These are phyloP conservation scores for Fagopyrum homotropicum DNA, from an alignment of 148 eudicot species.

Conservation along the genomic window DNA sequence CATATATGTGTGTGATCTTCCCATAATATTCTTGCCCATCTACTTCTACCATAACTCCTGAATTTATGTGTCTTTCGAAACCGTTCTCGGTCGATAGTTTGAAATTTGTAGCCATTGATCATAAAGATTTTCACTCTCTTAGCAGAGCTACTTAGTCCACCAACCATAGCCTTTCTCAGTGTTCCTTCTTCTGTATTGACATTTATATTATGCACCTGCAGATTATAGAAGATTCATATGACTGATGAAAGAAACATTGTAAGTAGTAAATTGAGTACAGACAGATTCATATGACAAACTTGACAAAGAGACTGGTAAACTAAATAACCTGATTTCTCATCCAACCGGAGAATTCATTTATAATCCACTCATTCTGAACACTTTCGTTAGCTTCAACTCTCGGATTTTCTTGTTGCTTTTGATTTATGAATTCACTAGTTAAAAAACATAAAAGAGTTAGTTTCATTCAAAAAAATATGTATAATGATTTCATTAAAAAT, in stretches of 20 bases:
- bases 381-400: too few species aligned
- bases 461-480: too few species aligned
- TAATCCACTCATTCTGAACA: background rate
- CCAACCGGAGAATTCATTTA: background rate
- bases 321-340: background rate
- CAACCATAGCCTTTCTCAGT: background rate
- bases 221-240: background rate
- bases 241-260: too few species aligned
- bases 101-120: background rate
- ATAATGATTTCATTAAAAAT: too few species aligned
- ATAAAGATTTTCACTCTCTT: background rate
- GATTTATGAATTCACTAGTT: too few species aligned
- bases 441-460: too few species aligned
- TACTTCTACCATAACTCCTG: conserved; percentile 14
- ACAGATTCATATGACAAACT: too few species aligned
- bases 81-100: background rate
- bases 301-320: too few species aligned
- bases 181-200: background rate
- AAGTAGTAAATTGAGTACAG: too few species aligned
- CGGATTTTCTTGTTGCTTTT: too few species aligned
- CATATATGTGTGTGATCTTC: background rate
- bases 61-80: conserved; percentile 13
- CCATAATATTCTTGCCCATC: background rate
- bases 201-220: background rate
- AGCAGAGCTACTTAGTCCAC: background rate